Base-by-base conservation (phyloP, 352 stramenopile species). In the Phytophthora podocarpi region DNA sequence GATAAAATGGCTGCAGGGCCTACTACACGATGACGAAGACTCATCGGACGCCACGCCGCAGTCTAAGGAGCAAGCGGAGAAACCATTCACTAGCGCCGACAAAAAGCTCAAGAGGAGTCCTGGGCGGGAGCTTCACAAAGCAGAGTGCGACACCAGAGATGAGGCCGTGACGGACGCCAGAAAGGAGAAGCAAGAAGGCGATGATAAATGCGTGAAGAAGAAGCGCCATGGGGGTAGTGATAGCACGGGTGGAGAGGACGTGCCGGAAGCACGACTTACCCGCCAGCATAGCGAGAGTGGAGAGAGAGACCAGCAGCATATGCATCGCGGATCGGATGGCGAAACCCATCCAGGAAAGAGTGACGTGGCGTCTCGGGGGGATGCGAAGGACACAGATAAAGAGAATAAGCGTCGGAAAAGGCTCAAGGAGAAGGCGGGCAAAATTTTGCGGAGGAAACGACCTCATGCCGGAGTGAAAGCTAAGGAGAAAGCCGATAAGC, bases 31-130 rank as follows among this genome's bases (percentile, higher is more conserved):
- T 20, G 35, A 55, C 11, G 52, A 48, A 39, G 59, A 62, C 28
- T 48, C 36, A 10, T 64, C 59, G 31, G 59, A 68, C 27, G 20
- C 36, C 37, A 54, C 59, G 20, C 43, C 36, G 23, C 59, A 58
- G 58, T 23, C 3, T 15, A 34, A 32, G 20, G 10, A 49, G 15
- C 34, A n/a, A n/a, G n/a, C n/a, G n/a, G n/a, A 49, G 18, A 32
- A 36, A 9, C 27, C 6, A 24, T 32, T 20, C 12, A 30, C 24
- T 16, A 37, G 11, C n/a, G 13, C n/a, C 6, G 35, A 50, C 15
- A 56, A 26, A 18, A 52, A 63, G n/a, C 34, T n/a, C 34, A 40
- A 26, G n/a, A 35, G 35, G 24, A 56, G 24, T 8, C n/a, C 30
- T 27, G 32, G 4, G 34, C n/a, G n/a, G n/a, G n/a, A n/a, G n/a